A percentile compares a stretch with the other conserved stretches of the same genome.
Evolutionary conservation across 1,139 yeast species (phyloP).

Genomic region (Zygosaccharomyces sapae): DNA sequence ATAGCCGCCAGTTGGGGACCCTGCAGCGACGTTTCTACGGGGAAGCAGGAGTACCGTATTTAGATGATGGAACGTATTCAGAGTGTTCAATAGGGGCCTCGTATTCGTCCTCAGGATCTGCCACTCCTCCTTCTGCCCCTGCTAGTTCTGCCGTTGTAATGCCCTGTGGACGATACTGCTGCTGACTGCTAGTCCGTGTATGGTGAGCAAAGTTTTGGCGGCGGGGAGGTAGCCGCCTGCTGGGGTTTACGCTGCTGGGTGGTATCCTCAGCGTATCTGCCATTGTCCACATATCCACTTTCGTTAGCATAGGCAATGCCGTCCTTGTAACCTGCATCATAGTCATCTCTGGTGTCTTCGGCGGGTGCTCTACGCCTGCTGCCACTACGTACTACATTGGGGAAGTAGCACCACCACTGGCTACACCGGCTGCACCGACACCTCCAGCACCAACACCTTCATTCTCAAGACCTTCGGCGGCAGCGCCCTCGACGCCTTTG

Average conservation of each 20-base stretch:
- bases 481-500: background rate
- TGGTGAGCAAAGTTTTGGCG: background rate
- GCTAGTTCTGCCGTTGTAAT: background rate
- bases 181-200: background rate
- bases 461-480: background rate
- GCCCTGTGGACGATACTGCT: background rate
- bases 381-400: slow-evolving; percentile 1
- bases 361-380: slow-evolving; percentile 2
- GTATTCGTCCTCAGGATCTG: background rate
- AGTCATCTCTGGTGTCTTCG: background rate
- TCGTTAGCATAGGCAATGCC: slow-evolving; percentile 1
- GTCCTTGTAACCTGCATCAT: background rate
- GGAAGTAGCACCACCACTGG: background rate
- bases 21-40: background rate
- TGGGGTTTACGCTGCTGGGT: background rate
- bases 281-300: background rate
- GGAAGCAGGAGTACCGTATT: slow-evolving; percentile 6
- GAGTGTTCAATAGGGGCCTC: background rate
- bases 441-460: background rate
- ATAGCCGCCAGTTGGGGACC: too few species aligned
- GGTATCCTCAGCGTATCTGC: background rate
- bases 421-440: too few species aligned
- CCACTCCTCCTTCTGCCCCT: background rate
- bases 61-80: slow-evolving; percentile 5
- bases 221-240: background rate